Evolutionary conservation across 2,329 filamentous ascomycete species (phyloP).

Genomic region (Xylaria sp.): DNA sequence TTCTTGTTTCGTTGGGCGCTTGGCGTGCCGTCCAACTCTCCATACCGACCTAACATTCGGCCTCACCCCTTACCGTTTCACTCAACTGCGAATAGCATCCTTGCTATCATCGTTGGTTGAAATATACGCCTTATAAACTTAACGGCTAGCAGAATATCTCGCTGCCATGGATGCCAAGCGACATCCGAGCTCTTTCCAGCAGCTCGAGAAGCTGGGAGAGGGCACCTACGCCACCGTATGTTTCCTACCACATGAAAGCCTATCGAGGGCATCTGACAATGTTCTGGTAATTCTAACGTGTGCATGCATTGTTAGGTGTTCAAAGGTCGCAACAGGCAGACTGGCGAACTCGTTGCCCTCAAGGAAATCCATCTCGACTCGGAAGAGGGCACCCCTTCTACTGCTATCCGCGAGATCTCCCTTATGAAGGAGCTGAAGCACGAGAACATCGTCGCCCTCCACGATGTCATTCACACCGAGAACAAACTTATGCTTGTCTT

Average conservation of each 20-base stretch:
- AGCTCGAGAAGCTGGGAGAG: conserved; percentile 98
- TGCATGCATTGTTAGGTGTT: conserved; percentile 74
- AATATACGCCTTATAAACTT: neutral
- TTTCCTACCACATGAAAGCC: conserved; percentile 34
- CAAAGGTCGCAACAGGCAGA: conserved; percentile 97
- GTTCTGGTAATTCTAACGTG: conserved; percentile 21
- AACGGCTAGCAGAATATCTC: neutral
- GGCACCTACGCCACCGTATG: conserved; percentile 97
- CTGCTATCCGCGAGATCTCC: conserved; percentile 97
- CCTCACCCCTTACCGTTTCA: neutral
- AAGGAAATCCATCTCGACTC: conserved; percentile 99
- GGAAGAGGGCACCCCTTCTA: conserved; percentile 96
- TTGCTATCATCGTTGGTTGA: neutral
- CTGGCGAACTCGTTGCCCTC: conserved; percentile 92
- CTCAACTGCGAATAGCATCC: neutral
- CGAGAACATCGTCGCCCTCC: conserved; percentile 95
- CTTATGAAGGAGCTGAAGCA: conserved; percentile 99
- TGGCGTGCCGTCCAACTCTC: neutral
- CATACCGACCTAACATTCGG: neutral
- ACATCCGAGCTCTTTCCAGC: conserved; percentile 97
- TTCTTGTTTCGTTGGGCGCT: conserved; percentile 7
- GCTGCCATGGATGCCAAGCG: conserved; percentile 85
- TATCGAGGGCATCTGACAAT: conserved; percentile 39
- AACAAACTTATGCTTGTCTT: conserved; percentile 99
- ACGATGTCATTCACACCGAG: conserved; percentile 99